Conservation (phyloP, 371 early-diverging fungal genomes). For the Homolaphlyctis polyrhiza region DNA sequence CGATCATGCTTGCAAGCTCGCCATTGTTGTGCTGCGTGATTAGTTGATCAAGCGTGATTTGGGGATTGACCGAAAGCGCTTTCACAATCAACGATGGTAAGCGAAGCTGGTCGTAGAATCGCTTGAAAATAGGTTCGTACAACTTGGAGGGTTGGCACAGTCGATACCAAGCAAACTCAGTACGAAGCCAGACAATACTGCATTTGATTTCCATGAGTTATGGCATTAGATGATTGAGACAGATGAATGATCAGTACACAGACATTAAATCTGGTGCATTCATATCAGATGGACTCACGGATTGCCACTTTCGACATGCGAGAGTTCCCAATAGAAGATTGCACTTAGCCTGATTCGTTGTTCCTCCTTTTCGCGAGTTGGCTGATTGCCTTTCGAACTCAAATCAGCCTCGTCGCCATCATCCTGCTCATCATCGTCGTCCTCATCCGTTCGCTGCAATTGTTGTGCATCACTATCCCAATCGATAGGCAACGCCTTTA, state of each 20-base stretch:
- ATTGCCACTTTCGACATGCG: background rate
- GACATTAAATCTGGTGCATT: background rate
- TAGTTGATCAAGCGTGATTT: background rate
- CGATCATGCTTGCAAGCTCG: too few species aligned
- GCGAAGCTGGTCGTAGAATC: background rate
- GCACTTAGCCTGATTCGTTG: background rate
- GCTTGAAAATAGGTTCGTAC: background rate
- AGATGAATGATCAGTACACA: too few species aligned
- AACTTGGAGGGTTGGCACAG: background rate
- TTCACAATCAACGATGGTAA: background rate
- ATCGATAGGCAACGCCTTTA: background rate
- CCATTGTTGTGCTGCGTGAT: background rate
- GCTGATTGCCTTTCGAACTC: background rate
- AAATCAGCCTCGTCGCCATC: background rate
- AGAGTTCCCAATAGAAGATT: background rate
- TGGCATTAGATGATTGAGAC: too few species aligned
- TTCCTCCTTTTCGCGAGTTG: background rate
- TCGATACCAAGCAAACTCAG: background rate
- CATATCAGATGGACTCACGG: background rate
- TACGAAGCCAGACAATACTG: background rate
- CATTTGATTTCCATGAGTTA: background rate
- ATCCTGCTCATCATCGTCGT: background rate
- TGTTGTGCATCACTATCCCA: background rate
- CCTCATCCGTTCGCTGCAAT: background rate
- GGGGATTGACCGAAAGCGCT: background rate